phyloP scores from a whole-genome alignment of 345 rosid species.

The Acer yangbiense region DNA sequence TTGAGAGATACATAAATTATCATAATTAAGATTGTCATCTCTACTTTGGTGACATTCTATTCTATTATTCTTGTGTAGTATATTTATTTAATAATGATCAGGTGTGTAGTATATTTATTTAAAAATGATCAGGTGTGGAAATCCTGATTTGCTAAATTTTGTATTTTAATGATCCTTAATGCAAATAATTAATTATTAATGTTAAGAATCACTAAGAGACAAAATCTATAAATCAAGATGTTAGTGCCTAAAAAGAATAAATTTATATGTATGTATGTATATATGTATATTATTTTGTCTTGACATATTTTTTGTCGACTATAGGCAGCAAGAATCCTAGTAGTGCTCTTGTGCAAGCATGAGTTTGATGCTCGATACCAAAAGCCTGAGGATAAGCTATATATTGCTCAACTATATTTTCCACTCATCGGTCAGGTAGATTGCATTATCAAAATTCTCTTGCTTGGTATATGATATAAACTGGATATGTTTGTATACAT shows the following conservation, averaged over 20 bases:
- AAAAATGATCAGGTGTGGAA: not conserved
- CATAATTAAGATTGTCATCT: not conserved
- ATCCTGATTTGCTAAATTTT: not conserved
- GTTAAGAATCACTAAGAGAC: not conserved
- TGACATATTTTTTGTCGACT: constrained; percentile 28
- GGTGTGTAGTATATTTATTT: constrained; percentile 14
- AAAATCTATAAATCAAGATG: no score
- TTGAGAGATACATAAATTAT: not conserved
- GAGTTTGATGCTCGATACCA: constrained; percentile 98
- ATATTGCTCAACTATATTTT: constrained; percentile 90
- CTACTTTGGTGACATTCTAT: not conserved
- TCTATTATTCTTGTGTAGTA: constrained; percentile 18
- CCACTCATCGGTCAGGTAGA: constrained; percentile 93
- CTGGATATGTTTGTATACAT: no score
- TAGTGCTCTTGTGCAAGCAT: constrained; percentile 91
- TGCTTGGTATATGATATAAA: constrained; percentile 7
- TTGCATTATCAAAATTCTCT: constrained; percentile 4
- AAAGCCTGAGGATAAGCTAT: constrained; percentile 97
- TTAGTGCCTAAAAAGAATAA: not conserved
- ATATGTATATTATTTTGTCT: constrained; percentile 7
- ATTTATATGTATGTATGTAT: not conserved
- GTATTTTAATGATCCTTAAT: not conserved
- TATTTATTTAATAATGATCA: constrained; percentile 9
- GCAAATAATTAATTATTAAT: not conserved
- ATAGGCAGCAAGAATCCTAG: constrained; percentile 96